Evolutionary conservation across 306 rosid species (phyloP), one percentile per base, ranked within the genome.

Genomic region (Gleditsia sinensis): DNA sequence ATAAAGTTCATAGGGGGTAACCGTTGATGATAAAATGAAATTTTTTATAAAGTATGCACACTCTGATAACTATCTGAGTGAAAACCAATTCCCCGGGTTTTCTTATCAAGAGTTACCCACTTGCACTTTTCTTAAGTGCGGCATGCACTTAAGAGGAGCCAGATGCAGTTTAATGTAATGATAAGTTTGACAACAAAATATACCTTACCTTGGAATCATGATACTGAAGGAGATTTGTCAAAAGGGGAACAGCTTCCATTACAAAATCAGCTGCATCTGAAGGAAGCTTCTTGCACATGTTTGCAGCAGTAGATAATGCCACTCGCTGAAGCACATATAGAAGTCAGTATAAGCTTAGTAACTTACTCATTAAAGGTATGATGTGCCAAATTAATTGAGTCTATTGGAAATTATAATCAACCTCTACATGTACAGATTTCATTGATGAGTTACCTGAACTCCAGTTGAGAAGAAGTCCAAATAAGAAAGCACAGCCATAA

Each of bases 201-300:
- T 21, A 23, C 7, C 65, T 50, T 74, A 91, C 98, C 96, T 95
- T 95, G 58, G 98, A 75, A 89, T 95, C 99, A 79, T 87, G 99
- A 82, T 92, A 90, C 77, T 95, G 99, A 79, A 95, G 97, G 71
- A 95, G 97, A 84, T 95, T 95, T 2, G 98, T 95, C 84, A 95
- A 75, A 50, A 90, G 88, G 21, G 99, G 99, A 61, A 95, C 98
- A 49, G 99, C 97, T 86, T 95, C 99, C 99, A 95, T 95, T 74
- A 95, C 99, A 85, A 95, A 95, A 79, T 95, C 99, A 63, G 98
- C 89, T 45, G 98, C 99, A 79, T 95, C 99, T n/a, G 98, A 87
- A 63, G 99, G 98, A 81, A 95, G 99, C 72, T 95, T 95, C 92
- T 92, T 95, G 88, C 99, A 95, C 97, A 95, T 95, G 76, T 95